Conservation (phyloP, 108 stramenopile species). For the Nitzschia putrida region DNA sequence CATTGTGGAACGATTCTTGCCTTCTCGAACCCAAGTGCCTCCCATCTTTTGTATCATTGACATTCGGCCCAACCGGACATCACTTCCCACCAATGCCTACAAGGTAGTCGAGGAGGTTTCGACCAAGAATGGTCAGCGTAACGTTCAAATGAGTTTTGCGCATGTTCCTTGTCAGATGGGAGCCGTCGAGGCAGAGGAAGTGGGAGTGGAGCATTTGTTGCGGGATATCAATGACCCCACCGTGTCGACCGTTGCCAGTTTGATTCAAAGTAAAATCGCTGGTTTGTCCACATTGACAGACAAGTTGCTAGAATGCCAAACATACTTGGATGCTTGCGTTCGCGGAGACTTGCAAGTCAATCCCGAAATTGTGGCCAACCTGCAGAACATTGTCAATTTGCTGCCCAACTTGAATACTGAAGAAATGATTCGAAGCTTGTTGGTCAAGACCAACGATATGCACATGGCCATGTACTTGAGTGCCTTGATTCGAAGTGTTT, state of each 20-base stretch:
- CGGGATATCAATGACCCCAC: slow-evolving; percentile 99
- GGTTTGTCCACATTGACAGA: slow-evolving; percentile 85
- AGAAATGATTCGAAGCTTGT: slow-evolving; percentile 85
- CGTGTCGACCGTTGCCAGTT: slow-evolving; percentile 87
- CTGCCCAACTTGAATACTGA: slow-evolving; percentile 97
- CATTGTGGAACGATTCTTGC: slow-evolving; percentile 79
- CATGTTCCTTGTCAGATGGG: slow-evolving; percentile 91
- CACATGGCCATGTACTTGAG: slow-evolving; percentile 91
- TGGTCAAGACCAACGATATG: slow-evolving; percentile 98
- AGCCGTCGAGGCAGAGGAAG: slow-evolving; percentile 96
- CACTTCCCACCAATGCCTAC: slow-evolving; percentile 94
- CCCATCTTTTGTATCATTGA: slow-evolving; percentile 99
- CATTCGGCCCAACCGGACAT: slow-evolving; percentile 90
- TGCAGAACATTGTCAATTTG: slow-evolving; percentile 96
- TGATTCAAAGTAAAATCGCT: slow-evolving; percentile 94
- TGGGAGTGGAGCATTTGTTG: slow-evolving; percentile 98
- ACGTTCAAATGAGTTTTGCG: slow-evolving; percentile 87
- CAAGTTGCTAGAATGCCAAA: slow-evolving; percentile 92
- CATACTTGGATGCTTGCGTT: slow-evolving; percentile 84
- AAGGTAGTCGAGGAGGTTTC: slow-evolving; percentile 86
- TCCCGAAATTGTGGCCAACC: slow-evolving; percentile 88
- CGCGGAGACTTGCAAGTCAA: slow-evolving; percentile 66
- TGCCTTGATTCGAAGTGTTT: slow-evolving; percentile 89
- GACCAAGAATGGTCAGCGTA: slow-evolving; percentile 36
- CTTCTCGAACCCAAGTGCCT: slow-evolving; percentile 46